Base-by-base conservation (phyloP, 2,329 filamentous ascomycete species). In the Claviceps monticola region DNA sequence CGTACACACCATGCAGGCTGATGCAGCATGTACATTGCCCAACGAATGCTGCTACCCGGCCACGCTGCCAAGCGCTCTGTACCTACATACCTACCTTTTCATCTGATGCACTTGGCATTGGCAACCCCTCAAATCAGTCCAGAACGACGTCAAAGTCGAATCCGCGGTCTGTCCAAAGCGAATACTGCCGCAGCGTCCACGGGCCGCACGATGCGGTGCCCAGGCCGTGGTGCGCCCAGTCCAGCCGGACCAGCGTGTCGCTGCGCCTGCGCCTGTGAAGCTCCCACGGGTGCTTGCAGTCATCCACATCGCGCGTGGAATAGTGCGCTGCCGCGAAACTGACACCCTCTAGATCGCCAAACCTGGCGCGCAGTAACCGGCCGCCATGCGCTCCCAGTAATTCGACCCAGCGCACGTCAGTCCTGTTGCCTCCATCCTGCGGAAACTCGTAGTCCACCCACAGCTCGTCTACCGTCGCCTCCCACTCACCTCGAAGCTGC, bases 351-450 rank as follows among this genome's bases (percentile, higher is more conserved):
- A 71, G 62, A n/a, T 68, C 65, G 0, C 71, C 72, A 54, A 73
- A 77, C 3, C 66, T 59, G 2, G 72, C 74, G 8, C 72, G 65
- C 47, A 78, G 53, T 16, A 75, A 55, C 0, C 64, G 58, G 1
- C 53, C 63, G 19, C 59, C 60, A 9, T 34, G 26, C 55, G 61
- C 64, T 6, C 61, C 61, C 19, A 63, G 58, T 51, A 78, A 68
- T 61, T 73, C 70, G 3, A 84, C 71, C 76, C 79, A 84, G 2
- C 77, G 69, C 1, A 77, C 76, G 57, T 85, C 82, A 0, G 76
- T 81, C 17, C 79, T 71, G 61, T 86, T 86, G 0, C 80, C 79
- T 36, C 71, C 73, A 54, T 87, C 83, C 62, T 87, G 83, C 0
- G 83, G 83, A 51, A 78, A 81, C 56, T 87, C 83, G 60, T 84